Evolutionary conservation across 768 basidiomycete genomes (phyloP).

Genomic region (Boletus speciosus): DNA sequence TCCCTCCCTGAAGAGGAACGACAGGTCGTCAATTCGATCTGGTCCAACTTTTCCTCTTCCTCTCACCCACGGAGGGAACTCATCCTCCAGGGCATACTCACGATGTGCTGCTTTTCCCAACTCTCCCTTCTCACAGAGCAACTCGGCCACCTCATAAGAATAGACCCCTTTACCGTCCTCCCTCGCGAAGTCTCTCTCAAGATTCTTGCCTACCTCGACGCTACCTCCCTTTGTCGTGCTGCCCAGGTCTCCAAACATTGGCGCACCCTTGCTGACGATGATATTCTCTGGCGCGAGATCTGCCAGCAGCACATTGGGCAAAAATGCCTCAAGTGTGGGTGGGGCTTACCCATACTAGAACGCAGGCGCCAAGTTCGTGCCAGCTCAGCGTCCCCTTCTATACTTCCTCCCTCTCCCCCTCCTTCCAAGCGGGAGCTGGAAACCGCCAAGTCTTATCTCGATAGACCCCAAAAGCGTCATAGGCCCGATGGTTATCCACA

Average conservation of each 20-base stretch:
- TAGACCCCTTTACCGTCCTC: slow-evolving; percentile 89
- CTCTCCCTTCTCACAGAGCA: slow-evolving; percentile 94
- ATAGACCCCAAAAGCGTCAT: slow-evolving; percentile 53
- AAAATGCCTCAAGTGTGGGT: slow-evolving; percentile 95
- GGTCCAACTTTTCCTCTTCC: slow-evolving; percentile 96
- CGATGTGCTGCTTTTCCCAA: slow-evolving; percentile 99
- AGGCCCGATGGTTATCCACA: slow-evolving; percentile 12
- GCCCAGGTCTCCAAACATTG: slow-evolving; percentile 86
- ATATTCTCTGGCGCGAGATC: slow-evolving; percentile 91
- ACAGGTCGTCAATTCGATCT: slow-evolving; percentile 84
- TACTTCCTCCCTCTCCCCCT: slow-evolving; percentile 27
- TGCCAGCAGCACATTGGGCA: slow-evolving; percentile 98
- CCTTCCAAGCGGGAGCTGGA: slow-evolving; percentile 41
- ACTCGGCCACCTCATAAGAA: slow-evolving; percentile 86
- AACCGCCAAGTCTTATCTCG: slow-evolving; percentile 20
- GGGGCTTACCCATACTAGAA: slow-evolving; percentile 92
- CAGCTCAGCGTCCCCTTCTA: slow-evolving; percentile 38
- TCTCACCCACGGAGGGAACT: slow-evolving; percentile 87
- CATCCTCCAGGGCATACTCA: slow-evolving; percentile 93
- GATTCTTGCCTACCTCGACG: slow-evolving; percentile 86
- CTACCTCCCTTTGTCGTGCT: slow-evolving; percentile 88
- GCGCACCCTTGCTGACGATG: slow-evolving; percentile 90
- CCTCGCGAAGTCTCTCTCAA: slow-evolving; percentile 88
- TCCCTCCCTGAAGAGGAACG: slow-evolving; percentile 82
- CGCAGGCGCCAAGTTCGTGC: slow-evolving; percentile 52